These are phyloP conservation scores for Emiliania huxleyi DNA, from an alignment of 78 protist genomes.

Conservation along the genomic window DNA sequence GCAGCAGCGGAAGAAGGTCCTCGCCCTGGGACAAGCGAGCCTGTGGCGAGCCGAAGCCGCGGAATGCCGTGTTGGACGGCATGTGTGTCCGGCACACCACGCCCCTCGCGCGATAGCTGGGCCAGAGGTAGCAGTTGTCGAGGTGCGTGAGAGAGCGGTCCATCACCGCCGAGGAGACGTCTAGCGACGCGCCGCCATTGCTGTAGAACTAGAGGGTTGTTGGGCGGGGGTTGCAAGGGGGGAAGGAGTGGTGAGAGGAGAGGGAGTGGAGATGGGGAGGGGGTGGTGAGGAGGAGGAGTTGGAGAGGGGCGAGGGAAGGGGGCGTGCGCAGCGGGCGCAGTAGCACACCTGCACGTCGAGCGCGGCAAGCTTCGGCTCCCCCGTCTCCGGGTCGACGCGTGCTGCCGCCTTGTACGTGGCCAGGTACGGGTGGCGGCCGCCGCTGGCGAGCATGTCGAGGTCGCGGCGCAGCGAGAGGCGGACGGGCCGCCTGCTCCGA, in stretches of 20 bases:
- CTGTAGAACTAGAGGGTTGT: too few species aligned
- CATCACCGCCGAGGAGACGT: slow-evolving; percentile 76
- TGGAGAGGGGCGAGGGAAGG: too few species aligned
- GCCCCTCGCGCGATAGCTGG: slow-evolving; percentile 69
- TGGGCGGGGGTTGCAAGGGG: too few species aligned
- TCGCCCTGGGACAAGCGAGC: too few species aligned
- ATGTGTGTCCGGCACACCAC: slow-evolving; percentile 71
- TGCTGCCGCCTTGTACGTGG: slow-evolving; percentile 37
- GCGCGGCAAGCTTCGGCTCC: not conserved
- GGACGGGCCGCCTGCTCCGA: slow-evolving; percentile 71
- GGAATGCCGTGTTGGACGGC: slow-evolving; percentile 91
- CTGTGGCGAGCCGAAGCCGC: slow-evolving; percentile 96
- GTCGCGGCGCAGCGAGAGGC: slow-evolving; percentile 71
- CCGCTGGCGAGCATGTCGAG: slow-evolving; percentile 85
- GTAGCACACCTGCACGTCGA: not conserved
- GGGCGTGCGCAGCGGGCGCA: too few species aligned
- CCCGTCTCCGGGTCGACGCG: too few species aligned
- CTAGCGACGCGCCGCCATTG: slow-evolving; percentile 85
- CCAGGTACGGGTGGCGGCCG: slow-evolving; percentile 81
- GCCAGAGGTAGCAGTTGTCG: slow-evolving; percentile 85
- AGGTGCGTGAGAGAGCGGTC: slow-evolving; percentile 77
- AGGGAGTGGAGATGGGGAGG: too few species aligned
- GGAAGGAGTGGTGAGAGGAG: too few species aligned
- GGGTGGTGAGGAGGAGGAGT: too few species aligned
- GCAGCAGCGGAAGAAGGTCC: too few species aligned